These are phyloP conservation scores for Brettanomyces sp. DNA, from an alignment of 805 yeast genomes.

Conservation along the genomic window DNA sequence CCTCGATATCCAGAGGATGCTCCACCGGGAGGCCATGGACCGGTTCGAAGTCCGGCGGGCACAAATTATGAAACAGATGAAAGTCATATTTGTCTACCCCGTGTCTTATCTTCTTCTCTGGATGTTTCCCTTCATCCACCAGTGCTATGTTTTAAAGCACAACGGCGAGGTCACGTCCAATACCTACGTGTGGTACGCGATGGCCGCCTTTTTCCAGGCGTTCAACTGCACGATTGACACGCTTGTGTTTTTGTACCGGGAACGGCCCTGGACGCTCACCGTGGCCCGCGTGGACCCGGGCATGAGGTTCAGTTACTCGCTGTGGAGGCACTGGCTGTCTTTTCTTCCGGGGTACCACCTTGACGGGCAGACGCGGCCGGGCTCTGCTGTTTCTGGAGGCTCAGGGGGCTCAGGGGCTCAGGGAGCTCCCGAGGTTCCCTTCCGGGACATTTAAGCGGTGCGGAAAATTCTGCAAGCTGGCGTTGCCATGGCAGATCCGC, in stretches of 20 bases:
- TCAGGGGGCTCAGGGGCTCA: background rate
- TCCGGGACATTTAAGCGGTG: background rate
- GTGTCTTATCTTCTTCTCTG: constrained; percentile 71
- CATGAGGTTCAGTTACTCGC: constrained; percentile 7
- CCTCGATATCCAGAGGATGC: constrained; percentile 21
- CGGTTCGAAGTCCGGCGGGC: constrained; percentile 54
- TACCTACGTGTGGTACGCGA: constrained; percentile 46
- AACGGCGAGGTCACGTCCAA: constrained; percentile 13
- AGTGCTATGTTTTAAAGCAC: constrained; percentile 46
- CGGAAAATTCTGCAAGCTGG: background rate
- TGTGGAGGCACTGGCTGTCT: constrained; percentile 15
- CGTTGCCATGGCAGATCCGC: no score
- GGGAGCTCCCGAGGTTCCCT: background rate
- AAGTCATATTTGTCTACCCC: constrained; percentile 76
- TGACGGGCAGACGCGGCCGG: background rate
- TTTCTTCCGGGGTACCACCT: constrained; percentile 21
- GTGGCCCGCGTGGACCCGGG: constrained; percentile 16
- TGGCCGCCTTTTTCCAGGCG: constrained; percentile 74
- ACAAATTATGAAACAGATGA: constrained; percentile 68
- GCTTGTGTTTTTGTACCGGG: constrained; percentile 65
- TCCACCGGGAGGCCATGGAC: constrained; percentile 53
- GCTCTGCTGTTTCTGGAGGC: background rate
- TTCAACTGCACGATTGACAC: constrained; percentile 74
- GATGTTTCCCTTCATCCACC: constrained; percentile 69
- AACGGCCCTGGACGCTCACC: constrained; percentile 59